A percentile compares a stretch with the other conserved stretches of the same genome.
These are phyloP conservation scores for Trametes meyenii DNA, from an alignment of 768 basidiomycete genomes.

Conservation along the genomic window DNA sequence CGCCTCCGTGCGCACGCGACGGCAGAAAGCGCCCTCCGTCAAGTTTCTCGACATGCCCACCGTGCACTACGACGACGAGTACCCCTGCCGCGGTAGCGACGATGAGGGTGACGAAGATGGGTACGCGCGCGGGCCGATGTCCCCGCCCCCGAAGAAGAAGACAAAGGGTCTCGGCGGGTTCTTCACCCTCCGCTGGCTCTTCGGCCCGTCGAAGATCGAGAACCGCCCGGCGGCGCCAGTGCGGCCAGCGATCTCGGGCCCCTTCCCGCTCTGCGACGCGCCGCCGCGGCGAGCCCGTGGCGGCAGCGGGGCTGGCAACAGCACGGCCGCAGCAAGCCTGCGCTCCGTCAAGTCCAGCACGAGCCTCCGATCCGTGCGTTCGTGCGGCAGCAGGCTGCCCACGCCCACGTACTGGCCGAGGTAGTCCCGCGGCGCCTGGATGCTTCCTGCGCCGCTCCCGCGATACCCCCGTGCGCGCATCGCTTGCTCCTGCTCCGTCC, in stretches of 20 bases:
- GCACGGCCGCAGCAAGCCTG: constrained; percentile 28
- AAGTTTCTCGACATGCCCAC: constrained; percentile 72
- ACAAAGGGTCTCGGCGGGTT: constrained; percentile 23
- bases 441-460: constrained; percentile 13
- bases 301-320: constrained; percentile 4
- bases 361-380: constrained; percentile 33
- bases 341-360: constrained; percentile 31
- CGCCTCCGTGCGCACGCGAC: constrained; percentile 44
- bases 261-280: constrained; percentile 36
- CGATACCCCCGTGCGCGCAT: constrained; percentile 5
- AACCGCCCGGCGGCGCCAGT: constrained; percentile 17
- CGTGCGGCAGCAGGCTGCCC: constrained; percentile 35
- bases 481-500: background rate
- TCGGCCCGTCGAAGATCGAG: constrained; percentile 18
- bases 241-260: constrained; percentile 37
- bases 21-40: constrained; percentile 51
- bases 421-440: constrained; percentile 5
- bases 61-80: constrained; percentile 49
- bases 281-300: constrained; percentile 21
- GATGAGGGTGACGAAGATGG: constrained; percentile 8
- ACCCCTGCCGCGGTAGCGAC: constrained; percentile 10
- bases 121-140: constrained; percentile 18
- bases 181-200: constrained; percentile 28
- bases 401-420: constrained; percentile 24
- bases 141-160: constrained; percentile 29